Conservation (phyloP, 2,329 filamentous ascomycete genomes). For the Colletotrichum sp. region DNA sequence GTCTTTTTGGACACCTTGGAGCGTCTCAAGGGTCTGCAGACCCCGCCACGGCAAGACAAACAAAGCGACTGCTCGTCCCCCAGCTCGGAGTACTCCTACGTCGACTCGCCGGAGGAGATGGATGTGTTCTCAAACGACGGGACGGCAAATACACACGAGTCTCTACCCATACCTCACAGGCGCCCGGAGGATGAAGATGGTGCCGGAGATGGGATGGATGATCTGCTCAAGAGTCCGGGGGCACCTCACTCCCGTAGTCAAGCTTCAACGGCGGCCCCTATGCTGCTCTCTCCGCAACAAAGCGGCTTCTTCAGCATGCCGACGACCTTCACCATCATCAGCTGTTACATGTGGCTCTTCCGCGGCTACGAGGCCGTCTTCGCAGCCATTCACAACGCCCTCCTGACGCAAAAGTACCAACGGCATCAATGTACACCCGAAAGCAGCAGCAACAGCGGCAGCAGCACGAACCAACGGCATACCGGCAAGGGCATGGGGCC, state of each 20-base stretch:
- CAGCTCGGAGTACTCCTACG: background rate
- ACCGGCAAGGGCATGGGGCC: accelerated
- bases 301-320: background rate
- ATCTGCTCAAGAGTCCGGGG: background rate
- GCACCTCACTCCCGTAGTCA: background rate
- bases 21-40: background rate
- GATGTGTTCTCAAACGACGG: background rate
- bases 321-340: background rate
- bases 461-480: background rate
- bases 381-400: background rate
- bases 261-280: background rate
- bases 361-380: background rate
- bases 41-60: background rate
- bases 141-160: background rate
- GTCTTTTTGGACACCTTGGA: background rate
- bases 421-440: background rate
- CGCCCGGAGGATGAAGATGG: background rate
- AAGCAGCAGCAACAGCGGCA: no score
- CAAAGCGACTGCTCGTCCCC: background rate
- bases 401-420: background rate
- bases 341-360: background rate
- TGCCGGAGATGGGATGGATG: background rate
- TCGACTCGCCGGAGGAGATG: background rate
- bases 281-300: background rate
- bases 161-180: background rate